phyloP scores from a whole-genome alignment of 805 yeast species.

The Middelhovenomyces tepae region DNA sequence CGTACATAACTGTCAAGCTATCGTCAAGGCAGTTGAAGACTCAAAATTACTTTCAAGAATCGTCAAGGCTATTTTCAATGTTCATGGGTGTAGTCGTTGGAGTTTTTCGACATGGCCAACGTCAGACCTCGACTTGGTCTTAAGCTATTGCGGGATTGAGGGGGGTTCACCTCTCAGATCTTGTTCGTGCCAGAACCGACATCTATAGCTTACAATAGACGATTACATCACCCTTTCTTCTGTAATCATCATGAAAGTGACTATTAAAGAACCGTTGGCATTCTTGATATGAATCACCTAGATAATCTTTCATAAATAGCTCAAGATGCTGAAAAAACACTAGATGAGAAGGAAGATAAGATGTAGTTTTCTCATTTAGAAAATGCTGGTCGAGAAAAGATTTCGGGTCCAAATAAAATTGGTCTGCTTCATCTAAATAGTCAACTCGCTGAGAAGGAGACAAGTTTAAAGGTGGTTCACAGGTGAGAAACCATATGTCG shows the following conservation, averaged over 20 bases:
- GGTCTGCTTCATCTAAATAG: constrained; percentile 84
- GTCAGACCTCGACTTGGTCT: too few species aligned
- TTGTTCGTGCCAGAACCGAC: too few species aligned
- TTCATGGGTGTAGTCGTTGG: too few species aligned
- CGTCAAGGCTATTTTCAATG: too few species aligned
- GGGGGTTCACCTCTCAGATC: too few species aligned
- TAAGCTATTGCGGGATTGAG: too few species aligned
- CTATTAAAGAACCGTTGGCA: constrained; percentile 63
- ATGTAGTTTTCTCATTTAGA: constrained; percentile 27
- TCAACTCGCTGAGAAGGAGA: constrained; percentile 26
- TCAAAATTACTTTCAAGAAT: too few species aligned
- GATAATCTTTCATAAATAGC: constrained; percentile 32
- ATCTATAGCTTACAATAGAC: constrained; percentile 45
- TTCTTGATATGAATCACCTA: constrained; percentile 28
- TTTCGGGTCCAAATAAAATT: constrained; percentile 59
- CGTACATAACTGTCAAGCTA: too few species aligned
- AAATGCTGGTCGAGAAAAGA: constrained; percentile 48
- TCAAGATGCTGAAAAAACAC: constrained; percentile 63
- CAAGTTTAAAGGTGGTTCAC: constrained; percentile 75
- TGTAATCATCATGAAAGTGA: constrained; percentile 74
- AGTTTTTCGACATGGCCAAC: too few species aligned
- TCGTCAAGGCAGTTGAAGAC: too few species aligned
- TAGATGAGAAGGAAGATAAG: constrained; percentile 64
- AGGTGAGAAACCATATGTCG: constrained; percentile 64
- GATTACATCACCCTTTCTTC: constrained; percentile 72